Base-by-base conservation (phyloP, 2,329 filamentous ascomycete species). In the Ambrosiella beaveri region DNA sequence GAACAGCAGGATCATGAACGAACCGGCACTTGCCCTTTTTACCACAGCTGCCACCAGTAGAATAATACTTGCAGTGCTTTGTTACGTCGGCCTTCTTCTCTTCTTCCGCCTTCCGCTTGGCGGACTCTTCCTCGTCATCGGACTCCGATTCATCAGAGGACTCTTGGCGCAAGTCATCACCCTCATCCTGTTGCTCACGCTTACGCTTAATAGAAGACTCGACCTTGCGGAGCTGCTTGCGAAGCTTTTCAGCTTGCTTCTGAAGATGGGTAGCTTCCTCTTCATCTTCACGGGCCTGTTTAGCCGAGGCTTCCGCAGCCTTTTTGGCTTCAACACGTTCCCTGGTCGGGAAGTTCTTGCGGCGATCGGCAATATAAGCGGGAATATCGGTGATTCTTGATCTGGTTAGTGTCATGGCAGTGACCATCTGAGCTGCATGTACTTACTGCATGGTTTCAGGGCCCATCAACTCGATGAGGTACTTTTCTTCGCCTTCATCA, bases 311-410 rank as follows among this genome's bases (percentile, higher is more conserved):
- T 64, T 71, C 69, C 59, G 71, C 71, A 64, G 75, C 75, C 62
- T 80, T 78, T 69, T 79, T 86, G 62, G 80, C 80, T 61, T 80
- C 76, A 62, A 82, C 73, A 58, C 86, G 82, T 60, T 80, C 80
- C 67, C 81, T 80, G 1, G 90, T 96, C 1, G 91, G 91, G 67
- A 80, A 97, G 56, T 84, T 83, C 63, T 81, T 84, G 66, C 78
- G 85, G 60, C 91, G 81, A 68, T 95, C 88, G 54, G 81, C 81
- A 62, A 94, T 80, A 81, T 88, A 97, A 6, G 81, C 79, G 27
- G 81, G 78, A 58, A 96, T 76, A 65, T 96, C 89, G 60, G 79
- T 79, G 13, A 79, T 73, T 59, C 77, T 81, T 57, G n/a, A 53
- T 45, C 47, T n/a, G 56, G 13, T 37, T 62, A 63, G 63, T 56